Evolutionary conservation across 345 rosid species (phyloP).

Genomic region (Iberis pinnata): DNA sequence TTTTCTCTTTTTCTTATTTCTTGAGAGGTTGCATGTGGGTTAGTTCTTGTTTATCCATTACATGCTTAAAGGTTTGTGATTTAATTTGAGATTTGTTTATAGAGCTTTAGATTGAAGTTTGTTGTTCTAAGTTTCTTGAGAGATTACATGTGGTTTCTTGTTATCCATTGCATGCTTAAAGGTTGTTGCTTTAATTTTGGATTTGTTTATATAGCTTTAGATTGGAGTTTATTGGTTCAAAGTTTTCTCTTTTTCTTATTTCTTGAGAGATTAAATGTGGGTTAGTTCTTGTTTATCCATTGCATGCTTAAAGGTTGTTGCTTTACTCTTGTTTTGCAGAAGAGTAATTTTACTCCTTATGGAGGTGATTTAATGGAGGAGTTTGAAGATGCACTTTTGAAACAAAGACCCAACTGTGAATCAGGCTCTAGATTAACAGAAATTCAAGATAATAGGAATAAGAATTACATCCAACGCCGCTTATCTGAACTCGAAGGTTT

Average conservation of each 20-base stretch:
- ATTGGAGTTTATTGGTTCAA: too few species aligned
- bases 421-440: conserved; percentile 46
- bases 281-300: too few species aligned
- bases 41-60: too few species aligned
- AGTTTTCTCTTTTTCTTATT: too few species aligned
- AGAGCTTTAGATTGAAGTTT: too few species aligned
- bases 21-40: too few species aligned
- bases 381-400: conserved; percentile 62
- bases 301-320: not conserved
- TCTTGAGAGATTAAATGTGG: too few species aligned
- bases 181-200: conserved; percentile 3
- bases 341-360: conserved; percentile 18
- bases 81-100: too few species aligned
- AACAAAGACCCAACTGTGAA: conserved; percentile 44
- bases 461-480: conserved; percentile 50
- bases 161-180: not conserved
- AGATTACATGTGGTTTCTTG: conserved; percentile 4
- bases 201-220: not conserved
- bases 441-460: conserved; percentile 41
- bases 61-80: too few species aligned
- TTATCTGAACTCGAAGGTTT: conserved; percentile 76
- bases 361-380: conserved; percentile 61
- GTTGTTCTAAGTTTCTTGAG: not conserved
- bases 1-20: too few species aligned
- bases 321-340: conserved; percentile 28